Evolutionary conservation across 331 rosid genomes (phyloP).

Genomic region (Acacia concinna): DNA sequence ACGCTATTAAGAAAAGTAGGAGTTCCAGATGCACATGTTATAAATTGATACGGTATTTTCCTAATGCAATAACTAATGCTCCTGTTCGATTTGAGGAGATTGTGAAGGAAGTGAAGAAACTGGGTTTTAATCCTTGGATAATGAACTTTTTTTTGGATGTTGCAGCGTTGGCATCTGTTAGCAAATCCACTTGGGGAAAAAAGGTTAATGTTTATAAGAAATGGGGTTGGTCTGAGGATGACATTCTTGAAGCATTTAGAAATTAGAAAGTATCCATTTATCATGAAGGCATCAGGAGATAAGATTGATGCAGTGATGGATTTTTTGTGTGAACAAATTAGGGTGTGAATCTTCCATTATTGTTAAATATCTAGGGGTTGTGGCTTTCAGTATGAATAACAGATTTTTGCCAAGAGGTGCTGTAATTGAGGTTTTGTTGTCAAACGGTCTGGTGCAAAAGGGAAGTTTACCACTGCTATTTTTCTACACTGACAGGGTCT

Average conservation of each 20-base stretch:
- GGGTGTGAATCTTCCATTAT: slow-evolving; percentile 25
- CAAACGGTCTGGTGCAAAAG: slow-evolving; percentile 19
- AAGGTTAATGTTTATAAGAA: slow-evolving; percentile 30
- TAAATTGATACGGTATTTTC: neutral
- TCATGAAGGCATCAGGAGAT: slow-evolving; percentile 34
- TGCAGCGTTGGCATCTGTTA: neutral
- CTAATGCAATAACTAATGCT: neutral
- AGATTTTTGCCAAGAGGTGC: slow-evolving; percentile 39
- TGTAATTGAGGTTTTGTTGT: slow-evolving; percentile 31
- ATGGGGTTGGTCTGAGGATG: slow-evolving; percentile 32
- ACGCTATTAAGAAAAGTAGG: neutral
- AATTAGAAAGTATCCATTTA: slow-evolving; percentile 34
- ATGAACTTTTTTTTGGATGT: neutral
- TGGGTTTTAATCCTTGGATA: neutral
- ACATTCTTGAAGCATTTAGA: slow-evolving; percentile 34
- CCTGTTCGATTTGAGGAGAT: neutral
- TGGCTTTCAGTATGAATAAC: slow-evolving; percentile 38
- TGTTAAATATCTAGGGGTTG: neutral
- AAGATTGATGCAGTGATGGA: slow-evolving; percentile 42
- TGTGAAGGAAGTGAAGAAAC: neutral
- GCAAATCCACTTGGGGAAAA: neutral
- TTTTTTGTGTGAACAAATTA: slow-evolving; percentile 3
- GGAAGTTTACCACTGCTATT: neutral
- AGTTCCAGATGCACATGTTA: neutral
- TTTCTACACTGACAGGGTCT: neutral